Evolutionary conservation across 345 rosid genomes (phyloP).

Genomic region (Erysimum cheiranthoides): DNA sequence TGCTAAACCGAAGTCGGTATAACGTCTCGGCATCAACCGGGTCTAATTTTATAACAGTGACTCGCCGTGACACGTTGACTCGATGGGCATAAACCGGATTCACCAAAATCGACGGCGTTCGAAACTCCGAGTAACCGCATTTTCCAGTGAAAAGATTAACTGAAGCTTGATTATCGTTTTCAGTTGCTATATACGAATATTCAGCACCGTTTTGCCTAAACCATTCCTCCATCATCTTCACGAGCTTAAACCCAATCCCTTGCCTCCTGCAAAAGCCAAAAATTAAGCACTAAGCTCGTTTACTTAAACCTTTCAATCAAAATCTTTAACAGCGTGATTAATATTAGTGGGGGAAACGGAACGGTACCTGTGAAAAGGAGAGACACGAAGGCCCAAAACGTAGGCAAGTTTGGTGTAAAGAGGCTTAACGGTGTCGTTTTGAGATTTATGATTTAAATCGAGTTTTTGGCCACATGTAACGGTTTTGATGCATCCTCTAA

Average conservation of each 20-base stretch:
- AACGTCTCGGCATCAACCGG: conserved; percentile 69
- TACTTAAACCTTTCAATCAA: neutral
- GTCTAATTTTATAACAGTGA: conserved; percentile 54
- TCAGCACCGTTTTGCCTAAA: conserved; percentile 83
- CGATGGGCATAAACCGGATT: conserved; percentile 91
- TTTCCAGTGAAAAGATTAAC: conserved; percentile 79
- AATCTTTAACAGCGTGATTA: neutral
- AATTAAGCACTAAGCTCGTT: neutral
- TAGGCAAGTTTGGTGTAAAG: conserved; percentile 84
- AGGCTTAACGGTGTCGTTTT: conserved; percentile 40
- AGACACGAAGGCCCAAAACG: conserved; percentile 91
- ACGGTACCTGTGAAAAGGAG: conserved; percentile 77
- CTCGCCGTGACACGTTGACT: conserved; percentile 47
- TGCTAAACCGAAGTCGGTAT: conserved; percentile 77
- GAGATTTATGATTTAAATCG: conserved; percentile 32
- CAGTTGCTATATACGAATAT: conserved; percentile 91
- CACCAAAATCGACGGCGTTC: conserved; percentile 83
- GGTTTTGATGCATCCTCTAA: conserved; percentile 92
- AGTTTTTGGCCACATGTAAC: conserved; percentile 82
- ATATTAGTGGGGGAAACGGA: neutral
- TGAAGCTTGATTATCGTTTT: conserved; percentile 85
- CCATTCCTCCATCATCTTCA: conserved; percentile 75
- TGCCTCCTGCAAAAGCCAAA: conserved; percentile 61
- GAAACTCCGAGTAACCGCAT: conserved; percentile 90
- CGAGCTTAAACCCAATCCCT: conserved; percentile 84